These are phyloP conservation scores for Tolypocladium inflatum DNA, from an alignment of 2,329 filamentous ascomycete genomes.

Conservation along the genomic window DNA sequence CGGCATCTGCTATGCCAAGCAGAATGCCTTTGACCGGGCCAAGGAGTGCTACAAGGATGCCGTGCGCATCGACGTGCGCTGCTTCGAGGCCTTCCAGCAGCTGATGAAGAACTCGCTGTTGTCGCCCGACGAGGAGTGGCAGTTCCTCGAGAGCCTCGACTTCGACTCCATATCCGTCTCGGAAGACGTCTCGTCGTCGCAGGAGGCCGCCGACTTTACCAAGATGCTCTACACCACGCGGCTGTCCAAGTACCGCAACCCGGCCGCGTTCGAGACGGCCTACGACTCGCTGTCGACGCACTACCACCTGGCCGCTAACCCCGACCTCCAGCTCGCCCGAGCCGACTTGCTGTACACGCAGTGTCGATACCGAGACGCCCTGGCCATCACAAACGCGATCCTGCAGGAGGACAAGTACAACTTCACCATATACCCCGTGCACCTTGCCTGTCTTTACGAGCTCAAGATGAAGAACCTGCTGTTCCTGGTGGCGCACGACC, in stretches of 20 bases:
- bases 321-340: constrained; percentile 81
- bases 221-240: constrained; percentile 94
- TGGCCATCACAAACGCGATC: constrained; percentile 75
- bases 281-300: constrained; percentile 89
- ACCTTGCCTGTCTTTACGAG: constrained; percentile 85
- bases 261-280: constrained; percentile 70
- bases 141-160: constrained; percentile 78
- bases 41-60: constrained; percentile 99
- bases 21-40: constrained; percentile 92
- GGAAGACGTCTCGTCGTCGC: constrained; percentile 56
- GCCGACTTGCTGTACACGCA: constrained; percentile 91
- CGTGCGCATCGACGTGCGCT: constrained; percentile 92
- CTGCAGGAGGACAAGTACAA: constrained; percentile 81
- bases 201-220: constrained; percentile 88
- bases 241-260: constrained; percentile 89
- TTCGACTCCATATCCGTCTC: constrained; percentile 71
- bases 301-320: constrained; percentile 78
- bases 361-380: constrained; percentile 82
- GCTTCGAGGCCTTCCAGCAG: constrained; percentile 96
- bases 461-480: constrained; percentile 78
- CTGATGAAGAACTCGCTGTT: constrained; percentile 94
- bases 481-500: constrained; percentile 84
- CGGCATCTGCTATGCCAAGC: constrained; percentile 89
- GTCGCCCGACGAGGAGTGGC: constrained; percentile 80
- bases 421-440: constrained; percentile 79